phyloP scores from a whole-genome alignment of 169 alveolate genomes.

The Plasmodium reichenowi region DNA sequence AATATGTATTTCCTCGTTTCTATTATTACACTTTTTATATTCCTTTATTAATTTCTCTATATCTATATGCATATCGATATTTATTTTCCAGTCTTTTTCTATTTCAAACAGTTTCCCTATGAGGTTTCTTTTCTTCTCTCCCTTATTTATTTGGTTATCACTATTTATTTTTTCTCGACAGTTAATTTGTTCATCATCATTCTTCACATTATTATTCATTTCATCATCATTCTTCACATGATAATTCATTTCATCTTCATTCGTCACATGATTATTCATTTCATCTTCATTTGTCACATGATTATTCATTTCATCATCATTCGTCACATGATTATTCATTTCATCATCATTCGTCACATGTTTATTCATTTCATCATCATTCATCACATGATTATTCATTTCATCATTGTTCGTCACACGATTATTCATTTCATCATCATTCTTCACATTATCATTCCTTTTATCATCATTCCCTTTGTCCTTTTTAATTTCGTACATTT shows the following conservation, averaged over 20 bases:
- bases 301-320: background rate
- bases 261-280: background rate
- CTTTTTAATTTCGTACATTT: slow-evolving; percentile 48
- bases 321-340: too few species aligned
- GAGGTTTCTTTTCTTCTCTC: background rate
- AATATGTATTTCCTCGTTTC: background rate
- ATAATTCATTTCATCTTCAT: background rate
- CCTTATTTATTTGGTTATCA: too few species aligned
- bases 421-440: background rate
- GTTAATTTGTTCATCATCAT: background rate
- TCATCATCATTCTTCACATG: background rate
- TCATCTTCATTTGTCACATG: background rate
- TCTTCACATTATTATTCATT: background rate
- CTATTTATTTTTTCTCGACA: too few species aligned
- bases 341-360: too few species aligned
- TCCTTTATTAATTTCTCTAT: slow-evolving; percentile 38
- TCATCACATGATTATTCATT: background rate
- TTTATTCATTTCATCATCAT: background rate
- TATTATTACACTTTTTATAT: slow-evolving; percentile 4
- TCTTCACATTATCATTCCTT: background rate
- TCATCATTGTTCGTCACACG: background rate
- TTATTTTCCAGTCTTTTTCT: slow-evolving; percentile 64
- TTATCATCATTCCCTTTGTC: background rate
- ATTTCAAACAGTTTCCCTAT: slow-evolving; percentile 48
- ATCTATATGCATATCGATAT: slow-evolving; percentile 39